Evolutionary conservation across 2,329 filamentous ascomycete species (phyloP).

Genomic region (Coccinonectria pachysandricola): DNA sequence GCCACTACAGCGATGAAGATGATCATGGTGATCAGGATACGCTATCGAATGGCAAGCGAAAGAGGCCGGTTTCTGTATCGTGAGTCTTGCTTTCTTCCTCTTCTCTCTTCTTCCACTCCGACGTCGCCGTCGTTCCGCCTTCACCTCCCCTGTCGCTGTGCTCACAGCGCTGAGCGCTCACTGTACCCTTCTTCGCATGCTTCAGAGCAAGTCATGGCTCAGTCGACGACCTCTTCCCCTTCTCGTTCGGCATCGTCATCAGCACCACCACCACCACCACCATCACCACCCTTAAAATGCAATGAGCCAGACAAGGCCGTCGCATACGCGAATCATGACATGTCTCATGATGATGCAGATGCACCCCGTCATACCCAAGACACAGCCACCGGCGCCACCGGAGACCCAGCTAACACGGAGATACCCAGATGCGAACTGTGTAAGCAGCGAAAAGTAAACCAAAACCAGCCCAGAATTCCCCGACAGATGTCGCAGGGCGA

Average conservation of each 20-base stretch:
- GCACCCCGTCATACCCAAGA: too few relatives aligned
- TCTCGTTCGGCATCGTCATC: conserved; percentile 5
- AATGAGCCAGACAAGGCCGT: too few relatives aligned
- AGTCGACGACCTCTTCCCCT: neutral
- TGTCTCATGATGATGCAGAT: too few relatives aligned
- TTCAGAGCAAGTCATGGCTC: too few relatives aligned
- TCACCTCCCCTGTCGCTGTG: conserved; percentile 1
- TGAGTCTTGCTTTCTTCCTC: conserved; percentile 23
- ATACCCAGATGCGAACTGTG: conserved; percentile 59
- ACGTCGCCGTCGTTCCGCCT: conserved; percentile 2
- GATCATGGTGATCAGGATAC: conserved; percentile 32
- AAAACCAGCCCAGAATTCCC: neutral
- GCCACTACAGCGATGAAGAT: conserved; percentile 31
- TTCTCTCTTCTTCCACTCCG: conserved; percentile 1
- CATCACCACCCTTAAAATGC: too few relatives aligned
- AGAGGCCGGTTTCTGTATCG: conserved; percentile 52
- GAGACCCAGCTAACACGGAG: conserved; percentile 25
- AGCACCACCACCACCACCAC: conserved; percentile 9
- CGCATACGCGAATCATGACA: too few relatives aligned
- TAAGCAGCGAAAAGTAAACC: conserved; percentile 64
- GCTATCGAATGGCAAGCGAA: conserved; percentile 38
- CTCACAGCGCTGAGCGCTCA: neutral
- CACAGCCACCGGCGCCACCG: conserved; percentile 7
- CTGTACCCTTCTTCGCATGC: too few relatives aligned
- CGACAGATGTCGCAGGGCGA: conserved; percentile 7